A percentile compares a stretch with the other conserved stretches of the same genome.
These are phyloP conservation scores for Inga oerstediana DNA, from an alignment of 306 rosid species.

Conservation along the genomic window DNA sequence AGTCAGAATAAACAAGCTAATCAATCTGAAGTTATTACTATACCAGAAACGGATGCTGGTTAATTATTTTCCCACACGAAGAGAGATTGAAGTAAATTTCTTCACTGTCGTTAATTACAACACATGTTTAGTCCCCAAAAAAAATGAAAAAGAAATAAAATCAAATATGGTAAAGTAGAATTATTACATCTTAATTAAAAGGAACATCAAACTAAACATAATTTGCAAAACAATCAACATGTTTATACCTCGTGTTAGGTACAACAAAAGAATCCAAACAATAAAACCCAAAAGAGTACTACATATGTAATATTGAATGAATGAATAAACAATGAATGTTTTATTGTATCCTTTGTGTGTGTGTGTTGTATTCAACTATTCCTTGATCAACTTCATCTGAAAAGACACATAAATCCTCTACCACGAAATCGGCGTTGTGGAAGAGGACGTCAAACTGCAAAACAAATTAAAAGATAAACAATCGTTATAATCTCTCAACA, in stretches of 20 bases:
- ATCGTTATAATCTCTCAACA: neutral
- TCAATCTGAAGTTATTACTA: too few relatives aligned
- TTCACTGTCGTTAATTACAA: neutral
- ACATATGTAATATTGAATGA: neutral
- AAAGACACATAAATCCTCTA: constrained; percentile 37
- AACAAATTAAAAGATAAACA: constrained; percentile 6
- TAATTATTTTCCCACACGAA: neutral
- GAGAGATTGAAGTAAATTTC: neutral
- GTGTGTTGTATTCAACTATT: neutral
- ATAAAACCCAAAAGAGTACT: neutral
- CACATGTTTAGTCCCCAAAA: neutral
- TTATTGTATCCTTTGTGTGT: neutral
- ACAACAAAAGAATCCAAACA: neutral
- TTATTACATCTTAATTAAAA: neutral
- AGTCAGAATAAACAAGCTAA: too few relatives aligned
- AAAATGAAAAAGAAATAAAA: neutral
- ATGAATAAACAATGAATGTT: neutral
- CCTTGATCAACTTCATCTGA: constrained; percentile 1
- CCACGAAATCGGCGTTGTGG: constrained; percentile 39
- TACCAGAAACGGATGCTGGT: neutral
- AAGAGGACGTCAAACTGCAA: constrained; percentile 67
- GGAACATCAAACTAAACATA: neutral
- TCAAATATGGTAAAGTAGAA: neutral
- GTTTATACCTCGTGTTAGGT: neutral
- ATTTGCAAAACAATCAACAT: neutral